Base-by-base conservation (phyloP, 768 basidiomycete genomes). In the Cyclocybe aegerita region DNA sequence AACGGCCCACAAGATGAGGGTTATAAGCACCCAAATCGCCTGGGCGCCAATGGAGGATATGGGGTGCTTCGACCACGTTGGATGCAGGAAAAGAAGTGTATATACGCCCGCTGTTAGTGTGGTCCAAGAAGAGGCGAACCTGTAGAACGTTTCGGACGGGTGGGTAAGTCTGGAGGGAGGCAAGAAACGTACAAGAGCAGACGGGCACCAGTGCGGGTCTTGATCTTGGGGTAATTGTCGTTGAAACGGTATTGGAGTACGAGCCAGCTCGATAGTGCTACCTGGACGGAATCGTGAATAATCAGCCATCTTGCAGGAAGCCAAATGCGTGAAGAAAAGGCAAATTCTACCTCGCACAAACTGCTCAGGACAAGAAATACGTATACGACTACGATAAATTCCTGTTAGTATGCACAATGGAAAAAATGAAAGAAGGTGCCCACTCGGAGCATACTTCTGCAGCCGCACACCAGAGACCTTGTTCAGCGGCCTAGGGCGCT, bases 111-210 rank as follows among this genome's bases (percentile, higher is more conserved):
- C 75, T 12, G 78, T 83, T 5, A 80, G 52, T 3, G 75, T 65
- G 23, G 85, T 85, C 85, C 85, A 86, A 57, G 75, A 81, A 2
- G 81, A 74, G 12, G 74, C 66, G 58, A 83, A 84, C 46, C 85
- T 86, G 53, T 17, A 44, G 40, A 12, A 34, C 43, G 10, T 14
- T 14, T 6, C 4, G 12, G 47, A 17, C 40, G 43, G 39, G 31
- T 53, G 46, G 57, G 16, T 34, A 45, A 33, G 38, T 47, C 47
- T 41, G 42, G 11, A 11, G 35, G 37, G 34, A 23, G 35, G 4
- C 43, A 43, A 52, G 40, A 32, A 15, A 66, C 77, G 42, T 57
- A 83, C 84, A 85, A 57, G 10, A 82, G 59, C 29, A 83, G 68
- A 16, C 71, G 69, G 34, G 76, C 70, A 0, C 73, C 79, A 4